Evolutionary conservation across 2,329 filamentous ascomycete species (phyloP), one percentile per base, ranked within the genome.

Genomic region (Penicillium brevicompactum): DNA sequence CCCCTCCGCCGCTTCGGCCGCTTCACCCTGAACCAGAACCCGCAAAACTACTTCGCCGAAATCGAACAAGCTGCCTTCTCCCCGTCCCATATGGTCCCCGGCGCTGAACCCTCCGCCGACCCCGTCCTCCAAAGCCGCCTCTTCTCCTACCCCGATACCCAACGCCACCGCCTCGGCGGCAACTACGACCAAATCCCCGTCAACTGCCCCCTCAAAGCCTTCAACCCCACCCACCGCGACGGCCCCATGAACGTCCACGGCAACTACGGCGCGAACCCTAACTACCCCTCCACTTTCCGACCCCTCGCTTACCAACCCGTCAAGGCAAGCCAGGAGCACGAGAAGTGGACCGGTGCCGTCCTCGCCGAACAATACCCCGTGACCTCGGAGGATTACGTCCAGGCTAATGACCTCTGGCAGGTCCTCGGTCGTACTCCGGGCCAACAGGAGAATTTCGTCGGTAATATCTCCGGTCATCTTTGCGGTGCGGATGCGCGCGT

Each of bases 11-110:
- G 77, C 44, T 78, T 90, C 51, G 87, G 86, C 46, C 80, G 81
- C 56, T 72, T 90, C 55, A 87, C 83, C 0, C 79, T 90, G 22
- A 87, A 88, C 73, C 78, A 80, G 69, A 89, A 89, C 67, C 77
- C 80, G 1, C 72, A 82, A 51, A 89, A 90, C 73, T 89, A 88
- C 75, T 88, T 89, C 65, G 79, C 82, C 45, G 87, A 91, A 66
- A 87, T 89, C 47, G 87, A 90, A 75, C 87, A 89, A 68, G 80
- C 84, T 16, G 85, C 86, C 2, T 90, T 89, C 80, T 86, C 82
- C 57, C 87, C 87, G 38, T 81, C 85, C 6, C 86, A 89, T 68
- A 73, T 89, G 71, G 80, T 84, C 3, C 86, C 87, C 3, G 87
- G 87, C 50, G 83, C 87, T 53, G 87, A 89, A 72, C 83, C 86